Base-by-base conservation (phyloP, 495 filamentous ascomycete species). In the Neohortaea acidophila region DNA sequence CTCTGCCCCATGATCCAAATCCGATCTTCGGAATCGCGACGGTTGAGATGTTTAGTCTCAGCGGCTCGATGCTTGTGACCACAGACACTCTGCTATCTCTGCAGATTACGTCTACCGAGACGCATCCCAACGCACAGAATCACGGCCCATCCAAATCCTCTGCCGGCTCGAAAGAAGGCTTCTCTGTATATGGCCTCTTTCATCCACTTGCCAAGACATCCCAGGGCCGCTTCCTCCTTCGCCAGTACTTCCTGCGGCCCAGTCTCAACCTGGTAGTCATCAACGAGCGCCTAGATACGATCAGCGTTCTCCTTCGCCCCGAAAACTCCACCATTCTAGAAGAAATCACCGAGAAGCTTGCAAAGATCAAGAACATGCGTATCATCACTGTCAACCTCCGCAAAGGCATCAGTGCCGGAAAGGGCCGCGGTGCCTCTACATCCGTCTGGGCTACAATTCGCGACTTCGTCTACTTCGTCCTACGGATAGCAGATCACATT, bases 131-230 rank as follows among this genome's bases (percentile, higher is more conserved):
- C 43, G 73, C 74, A 30, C 79, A 89, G 33, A 81, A 78, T 51
- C 81, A 84, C 57, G 83, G 81, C 1, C 77, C 80, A 10, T 72
- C 67, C 9, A 32, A 38, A 44, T 74, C 69, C 4, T 74, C 69
- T 5, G 77, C 77, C 0, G 77, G 77, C 11, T 71, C 77, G 0
- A 94, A 94, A 54, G 84, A 94, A 55, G 79, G 75, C 6, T 68
- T 94, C n/a, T 94, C 86, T 2, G 59, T 97, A 1, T 91, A 80
- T 45, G 89, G 85, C 3, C 64, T 91, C 10, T 84, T 91, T 44
- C 72, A 78, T 29, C 67, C 77, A 26, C 63, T 87, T 41, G 80
- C 91, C 28, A 71, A 68, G 22, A 93, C 83, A 2, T 75, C 83
- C 4, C 82, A 94, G 48, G 89, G 91, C 2, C 83, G 77, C 49